Conservation (phyloP, 768 basidiomycete species). For the Rhizopogon vulgaris region DNA sequence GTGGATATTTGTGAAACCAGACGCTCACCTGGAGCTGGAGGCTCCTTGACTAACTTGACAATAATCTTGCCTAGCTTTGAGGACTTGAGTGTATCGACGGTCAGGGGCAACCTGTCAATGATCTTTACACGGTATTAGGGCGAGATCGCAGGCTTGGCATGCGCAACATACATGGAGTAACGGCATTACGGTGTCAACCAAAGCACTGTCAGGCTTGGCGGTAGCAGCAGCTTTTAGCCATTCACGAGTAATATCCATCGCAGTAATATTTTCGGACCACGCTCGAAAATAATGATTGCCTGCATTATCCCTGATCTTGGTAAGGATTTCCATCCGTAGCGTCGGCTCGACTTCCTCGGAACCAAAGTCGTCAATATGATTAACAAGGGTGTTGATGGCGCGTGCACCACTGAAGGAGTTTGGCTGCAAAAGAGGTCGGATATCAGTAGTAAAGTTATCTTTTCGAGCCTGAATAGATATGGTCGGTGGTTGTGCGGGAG, state of each 20-base stretch:
- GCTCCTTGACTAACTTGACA: constrained; percentile 69
- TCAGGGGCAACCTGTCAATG: constrained; percentile 77
- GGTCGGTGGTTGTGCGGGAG: constrained; percentile 23
- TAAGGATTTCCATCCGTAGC: constrained; percentile 70
- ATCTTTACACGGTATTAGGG: constrained; percentile 38
- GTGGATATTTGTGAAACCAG: constrained; percentile 10
- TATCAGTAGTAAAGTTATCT: constrained; percentile 42
- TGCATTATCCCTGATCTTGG: constrained; percentile 76
- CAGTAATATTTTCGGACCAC: constrained; percentile 71
- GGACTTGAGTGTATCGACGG: constrained; percentile 56
- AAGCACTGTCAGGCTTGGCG: constrained; percentile 44
- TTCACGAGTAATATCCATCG: constrained; percentile 74
- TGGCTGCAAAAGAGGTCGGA: constrained; percentile 54
- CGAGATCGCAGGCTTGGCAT: constrained; percentile 4
- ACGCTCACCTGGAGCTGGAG: constrained; percentile 75
- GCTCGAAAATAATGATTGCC: constrained; percentile 84
- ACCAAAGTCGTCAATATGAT: constrained; percentile 54
- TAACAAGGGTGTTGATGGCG: constrained; percentile 58
- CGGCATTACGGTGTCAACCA: constrained; percentile 79
- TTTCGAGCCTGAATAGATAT: constrained; percentile 47
- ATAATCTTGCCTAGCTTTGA: constrained; percentile 80
- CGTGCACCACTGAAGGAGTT: constrained; percentile 62
- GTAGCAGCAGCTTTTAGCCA: constrained; percentile 73
- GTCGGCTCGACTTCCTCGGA: constrained; percentile 55
- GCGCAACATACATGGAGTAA: constrained; percentile 69